Percentiles rank a stretch among this genome's conserved stretches.
phyloP scores from a whole-genome alignment of 805 yeast species.

The Saccharomycopsis olivae region DNA sequence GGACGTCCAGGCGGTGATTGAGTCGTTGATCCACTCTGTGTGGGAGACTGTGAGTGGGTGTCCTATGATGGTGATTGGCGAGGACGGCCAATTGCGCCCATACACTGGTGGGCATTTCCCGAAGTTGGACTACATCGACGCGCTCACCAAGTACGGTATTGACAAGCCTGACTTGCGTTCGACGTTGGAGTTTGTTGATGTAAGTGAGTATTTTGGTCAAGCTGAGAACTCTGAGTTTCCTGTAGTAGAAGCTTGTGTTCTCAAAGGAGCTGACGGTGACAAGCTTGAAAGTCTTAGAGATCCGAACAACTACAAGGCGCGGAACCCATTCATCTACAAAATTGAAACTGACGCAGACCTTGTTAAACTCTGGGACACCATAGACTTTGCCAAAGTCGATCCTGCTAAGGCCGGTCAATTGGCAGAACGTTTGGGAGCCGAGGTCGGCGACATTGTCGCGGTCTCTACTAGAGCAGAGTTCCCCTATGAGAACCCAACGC shows the following conservation, averaged over 20 bases:
- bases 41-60: slow-evolving; percentile 42
- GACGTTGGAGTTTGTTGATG: slow-evolving; percentile 35
- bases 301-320: slow-evolving; percentile 34
- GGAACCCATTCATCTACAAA: slow-evolving; percentile 49
- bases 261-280: slow-evolving; percentile 28
- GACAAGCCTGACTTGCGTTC: slow-evolving; percentile 92
- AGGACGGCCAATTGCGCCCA: slow-evolving; percentile 12
- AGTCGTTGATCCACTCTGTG: slow-evolving; percentile 38
- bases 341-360: slow-evolving; percentile 34
- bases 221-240: slow-evolving; percentile 40
- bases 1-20: slow-evolving; percentile 60
- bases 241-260: slow-evolving; percentile 62
- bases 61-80: slow-evolving; percentile 28
- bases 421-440: slow-evolving; percentile 29
- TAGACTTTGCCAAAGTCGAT: slow-evolving; percentile 26
- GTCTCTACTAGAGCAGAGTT: slow-evolving; percentile 60
- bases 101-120: slow-evolving; percentile 24
- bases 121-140: slow-evolving; percentile 54
- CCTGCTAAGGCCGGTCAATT: slow-evolving; percentile 23
- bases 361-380: slow-evolving; percentile 33
- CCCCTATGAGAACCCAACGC: slow-evolving; percentile 90
- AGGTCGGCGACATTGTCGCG: slow-evolving; percentile 67
- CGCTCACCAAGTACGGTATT: slow-evolving; percentile 67
- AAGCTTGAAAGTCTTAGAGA: slow-evolving; percentile 29
- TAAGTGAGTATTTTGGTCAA: slow-evolving; percentile 31